These are phyloP conservation scores for Kalmusia sp. DNA, from an alignment of 2,329 filamentous ascomycete genomes.

Conservation along the genomic window DNA sequence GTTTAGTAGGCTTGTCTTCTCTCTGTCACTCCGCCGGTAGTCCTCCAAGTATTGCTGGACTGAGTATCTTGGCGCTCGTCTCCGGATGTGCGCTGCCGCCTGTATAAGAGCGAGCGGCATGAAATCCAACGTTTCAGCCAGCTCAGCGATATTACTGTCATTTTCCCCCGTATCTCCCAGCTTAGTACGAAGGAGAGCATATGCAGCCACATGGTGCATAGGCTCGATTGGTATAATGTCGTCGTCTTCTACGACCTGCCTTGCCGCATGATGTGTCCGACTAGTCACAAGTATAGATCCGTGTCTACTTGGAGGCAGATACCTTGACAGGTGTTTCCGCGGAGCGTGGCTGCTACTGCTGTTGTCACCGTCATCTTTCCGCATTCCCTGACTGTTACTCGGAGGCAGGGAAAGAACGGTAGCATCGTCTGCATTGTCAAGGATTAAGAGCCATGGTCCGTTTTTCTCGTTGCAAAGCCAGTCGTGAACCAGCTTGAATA, in stretches of 20 bases:
- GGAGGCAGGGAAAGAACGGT: not conserved
- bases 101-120: constrained; percentile 45
- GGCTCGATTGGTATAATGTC: constrained; percentile 12
- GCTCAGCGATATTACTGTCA: not conserved
- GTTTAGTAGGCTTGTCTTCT: constrained; percentile 22
- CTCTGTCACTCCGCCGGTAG: constrained; percentile 44
- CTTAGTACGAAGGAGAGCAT: constrained; percentile 10
- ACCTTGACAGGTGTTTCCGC: not conserved
- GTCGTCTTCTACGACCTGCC: constrained; percentile 11
- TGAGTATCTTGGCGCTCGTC: constrained; percentile 17
- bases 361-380: no score
- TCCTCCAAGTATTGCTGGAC: constrained; percentile 47
- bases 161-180: not conserved
- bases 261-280: constrained; percentile 8
- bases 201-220: constrained; percentile 13
- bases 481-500: constrained; percentile 18
- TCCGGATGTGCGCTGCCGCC: constrained; percentile 40
- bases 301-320: constrained; percentile 4
- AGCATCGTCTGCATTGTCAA: constrained; percentile 15
- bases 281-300: constrained; percentile 16
- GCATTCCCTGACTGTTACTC: no score
- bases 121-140: constrained; percentile 30
- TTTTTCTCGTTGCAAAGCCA: constrained; percentile 19
- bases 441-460: constrained; percentile 18
- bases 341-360: no score